A percentile compares a stretch with the other conserved stretches of the same genome.
These are phyloP conservation scores for Clonostachys rosea DNA, from an alignment of 2,329 filamentous ascomycete species.

Conservation along the genomic window DNA sequence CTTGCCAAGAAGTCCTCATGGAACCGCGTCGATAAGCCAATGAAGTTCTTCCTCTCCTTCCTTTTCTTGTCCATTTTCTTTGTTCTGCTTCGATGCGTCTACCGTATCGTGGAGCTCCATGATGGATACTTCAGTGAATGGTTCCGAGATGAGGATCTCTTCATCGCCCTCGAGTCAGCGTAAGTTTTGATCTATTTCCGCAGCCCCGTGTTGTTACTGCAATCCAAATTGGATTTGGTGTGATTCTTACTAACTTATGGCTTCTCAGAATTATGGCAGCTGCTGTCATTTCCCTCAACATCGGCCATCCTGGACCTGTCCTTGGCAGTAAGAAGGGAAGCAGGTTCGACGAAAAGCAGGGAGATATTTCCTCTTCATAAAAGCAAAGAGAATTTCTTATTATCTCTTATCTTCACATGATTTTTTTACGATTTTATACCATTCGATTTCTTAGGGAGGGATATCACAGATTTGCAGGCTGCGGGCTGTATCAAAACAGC, in stretches of 20 bases:
- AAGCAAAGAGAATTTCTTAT: too few species aligned
- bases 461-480: too few species aligned
- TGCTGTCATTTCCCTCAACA: background rate
- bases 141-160: slow-evolving; percentile 45
- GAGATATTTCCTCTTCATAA: too few species aligned
- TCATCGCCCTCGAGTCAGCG: slow-evolving; percentile 46
- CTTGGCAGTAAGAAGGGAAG: background rate
- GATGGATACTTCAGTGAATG: slow-evolving; percentile 50
- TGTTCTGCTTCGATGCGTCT: slow-evolving; percentile 53
- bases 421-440: too few species aligned
- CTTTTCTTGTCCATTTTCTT: slow-evolving; percentile 45
- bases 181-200: background rate
- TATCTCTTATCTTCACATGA: too few species aligned
- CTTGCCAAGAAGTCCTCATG: slow-evolving; percentile 8
- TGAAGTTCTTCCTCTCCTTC: slow-evolving; percentile 43
- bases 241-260: too few species aligned
- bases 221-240: too few species aligned
- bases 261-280: background rate
- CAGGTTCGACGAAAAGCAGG: background rate
- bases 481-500: too few species aligned
- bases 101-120: slow-evolving; percentile 53
- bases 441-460: too few species aligned
- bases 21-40: slow-evolving; percentile 17
- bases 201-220: too few species aligned
- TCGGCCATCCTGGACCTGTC: background rate